Conservation (phyloP, 2,329 filamentous ascomycete genomes). For the Didymella sp. region DNA sequence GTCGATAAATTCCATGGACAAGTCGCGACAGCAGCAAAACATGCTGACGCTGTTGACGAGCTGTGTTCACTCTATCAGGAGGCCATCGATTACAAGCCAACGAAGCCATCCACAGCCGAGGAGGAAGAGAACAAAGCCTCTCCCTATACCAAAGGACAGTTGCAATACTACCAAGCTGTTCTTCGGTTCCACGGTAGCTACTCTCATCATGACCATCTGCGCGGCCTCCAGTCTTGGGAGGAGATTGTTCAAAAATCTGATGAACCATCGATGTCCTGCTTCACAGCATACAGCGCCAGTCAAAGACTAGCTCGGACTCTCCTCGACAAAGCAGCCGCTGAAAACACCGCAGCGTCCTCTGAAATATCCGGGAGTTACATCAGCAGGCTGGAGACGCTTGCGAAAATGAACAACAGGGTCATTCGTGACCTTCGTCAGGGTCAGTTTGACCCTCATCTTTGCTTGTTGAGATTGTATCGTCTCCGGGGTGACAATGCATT, state of each 20-base stretch:
- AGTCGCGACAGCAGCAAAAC: neutral
- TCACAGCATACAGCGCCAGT: neutral
- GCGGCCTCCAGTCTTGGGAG: constrained; percentile 4
- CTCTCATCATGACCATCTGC: neutral
- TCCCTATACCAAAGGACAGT: neutral
- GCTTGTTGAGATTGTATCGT: neutral
- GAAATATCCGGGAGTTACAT: neutral
- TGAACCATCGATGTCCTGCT: neutral
- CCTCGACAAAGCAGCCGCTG: neutral
- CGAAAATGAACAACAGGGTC: neutral
- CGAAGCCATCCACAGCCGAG: neutral
- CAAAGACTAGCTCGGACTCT: neutral
- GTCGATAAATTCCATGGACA: neutral
- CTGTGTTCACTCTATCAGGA: neutral
- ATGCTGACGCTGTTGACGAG: neutral
- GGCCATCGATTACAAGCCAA: neutral
- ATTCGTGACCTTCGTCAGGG: neutral
- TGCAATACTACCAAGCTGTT: constrained; percentile 6
- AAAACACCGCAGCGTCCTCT: neutral
- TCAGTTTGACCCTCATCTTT: neutral
- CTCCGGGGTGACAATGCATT: neutral
- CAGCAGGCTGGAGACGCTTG: neutral
- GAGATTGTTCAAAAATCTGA: constrained; percentile 2
- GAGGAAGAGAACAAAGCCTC: neutral
- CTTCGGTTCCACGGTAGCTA: constrained; percentile 2